A percentile compares a stretch with the other conserved stretches of the same genome.
Conservation (phyloP, 192 early-diverging fungal genomes). For the Anaeromyces robustus region DNA sequence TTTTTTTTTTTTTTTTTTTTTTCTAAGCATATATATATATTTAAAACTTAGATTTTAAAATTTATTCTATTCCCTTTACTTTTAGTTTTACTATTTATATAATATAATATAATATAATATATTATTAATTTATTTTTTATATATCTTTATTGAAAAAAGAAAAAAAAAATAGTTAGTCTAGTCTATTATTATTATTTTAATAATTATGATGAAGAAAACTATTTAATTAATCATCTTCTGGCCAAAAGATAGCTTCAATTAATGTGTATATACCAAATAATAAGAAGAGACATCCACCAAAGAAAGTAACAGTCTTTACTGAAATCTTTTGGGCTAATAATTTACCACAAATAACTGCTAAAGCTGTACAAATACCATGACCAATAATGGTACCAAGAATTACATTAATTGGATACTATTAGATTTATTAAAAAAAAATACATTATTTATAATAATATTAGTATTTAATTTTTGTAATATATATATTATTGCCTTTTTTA, state of each 20-base stretch:
- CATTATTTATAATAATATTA: not conserved
- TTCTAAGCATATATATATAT: no score
- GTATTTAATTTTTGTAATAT: not conserved
- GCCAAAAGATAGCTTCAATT: not conserved
- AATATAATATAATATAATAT: no score
- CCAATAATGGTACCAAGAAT: slow-evolving; percentile 74
- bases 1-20: no score
- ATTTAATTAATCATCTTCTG: not conserved
- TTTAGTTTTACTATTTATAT: no score
- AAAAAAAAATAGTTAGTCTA: no score
- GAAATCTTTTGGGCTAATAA: slow-evolving; percentile 21
- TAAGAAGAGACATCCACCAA: not conserved
- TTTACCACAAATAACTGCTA: slow-evolving; percentile 88
- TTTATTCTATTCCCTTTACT: no score
- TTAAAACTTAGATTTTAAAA: no score
- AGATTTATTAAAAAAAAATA: slow-evolving; percentile 36
- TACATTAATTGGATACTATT: slow-evolving; percentile 54
- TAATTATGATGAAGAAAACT: no score
- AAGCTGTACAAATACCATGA: slow-evolving; percentile 77
- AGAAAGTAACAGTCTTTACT: not conserved
- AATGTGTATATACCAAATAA: not conserved
- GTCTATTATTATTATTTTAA: no score
- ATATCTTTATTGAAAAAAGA: no score
- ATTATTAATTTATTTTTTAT: no score
- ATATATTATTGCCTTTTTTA: no score